Base-by-base conservation (phyloP, 2,329 filamentous ascomycete species). In the Aspergillus unguis region DNA sequence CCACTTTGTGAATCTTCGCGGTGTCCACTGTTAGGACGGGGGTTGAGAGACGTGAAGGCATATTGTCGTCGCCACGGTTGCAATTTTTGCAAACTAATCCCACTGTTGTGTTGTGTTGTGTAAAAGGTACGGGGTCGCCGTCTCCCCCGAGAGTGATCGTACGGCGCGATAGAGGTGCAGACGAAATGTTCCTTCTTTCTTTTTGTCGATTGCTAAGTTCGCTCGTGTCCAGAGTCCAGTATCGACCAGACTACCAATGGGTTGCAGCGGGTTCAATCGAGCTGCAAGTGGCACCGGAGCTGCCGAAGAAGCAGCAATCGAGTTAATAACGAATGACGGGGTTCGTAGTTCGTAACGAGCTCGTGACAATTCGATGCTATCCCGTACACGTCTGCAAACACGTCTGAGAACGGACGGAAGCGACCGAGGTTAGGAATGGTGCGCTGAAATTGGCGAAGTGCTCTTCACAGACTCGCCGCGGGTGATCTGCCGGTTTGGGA, bases 1-100 rank as follows among this genome's bases (percentile, higher is more conserved):
- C 92, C 66, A 97, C 90, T 71, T 95, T 90, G 79, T 94, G 89
- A 71, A 99, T 92, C 63, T 92, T 87, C 69, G 87, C 89, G 59
- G 90, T 86, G 77, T 96, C 91, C 71, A 97, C 88, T 58, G 90
- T 91, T 68, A 97, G 80, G 70, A 97, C 88, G 66, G 92, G 88
- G 56, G 87, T 86, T 72, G 88, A 85, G 73, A 95, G 80, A 75
- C 84, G 82, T 69, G 88, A 85, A 76, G 90, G 90, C 92, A 97
- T 97, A 36, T 58, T 75, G 66, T 53, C 50, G 58, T 58, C 50
- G 62, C 61, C 65, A 63, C 62, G 57, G 38, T 58, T 60, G 61
- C 48, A 31, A 54, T 44, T 46, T 54, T 48, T 47, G 54, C 44
- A 50, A 52, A 29, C 17, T 28, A 42, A 32, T 17, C 43, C 32